Base-by-base conservation (phyloP, 129 eudicot species). In the Dittrichia graveolens region DNA sequence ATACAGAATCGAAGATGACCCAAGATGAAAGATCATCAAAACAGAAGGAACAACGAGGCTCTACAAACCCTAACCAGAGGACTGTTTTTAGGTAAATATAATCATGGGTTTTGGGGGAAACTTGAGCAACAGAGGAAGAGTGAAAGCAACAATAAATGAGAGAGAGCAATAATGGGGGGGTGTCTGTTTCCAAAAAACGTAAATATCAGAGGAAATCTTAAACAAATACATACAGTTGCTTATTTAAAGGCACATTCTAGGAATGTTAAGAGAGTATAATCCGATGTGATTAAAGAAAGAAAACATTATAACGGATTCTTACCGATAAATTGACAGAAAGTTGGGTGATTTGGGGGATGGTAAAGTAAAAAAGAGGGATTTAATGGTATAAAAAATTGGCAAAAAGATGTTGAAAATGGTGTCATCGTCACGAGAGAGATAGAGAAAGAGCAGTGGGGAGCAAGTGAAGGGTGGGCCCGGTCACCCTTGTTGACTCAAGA, bases 381-480 rank as follows among this genome's bases (percentile, higher is more conserved):
- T 34, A 14, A 55, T 50, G 4, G 49, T 8, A 50, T 69, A 4
- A 56, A 69, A 40, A 34, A 54, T 38, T 9, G 58, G 12, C 16
- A 14, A 19, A 58, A 72, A 46, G 39, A 46, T 58, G 3, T 45
- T 57, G 71, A 65, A 34, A 43, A 58, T 43, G 58, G 58, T 72
- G 58, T 58, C 65, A 59, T 35, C 9, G 46, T 75, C 79, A 63
- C 79, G 79, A 75, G 78, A 7, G 34, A 73, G 57, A 46, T 58
- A 63, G 16, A 4, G 31, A 24, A 2, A 24, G 31, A 24, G 31
- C 31, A 24, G 31, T 24, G 60, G 70, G 50, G 61, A 48, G 79
- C 72, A 75, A 75, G 56, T 74, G 79, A 75, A 18, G 5, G 3
- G 73, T 75, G 66, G 79, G 79, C 10, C 79, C 66, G 15, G 59